phyloP scores from a whole-genome alignment of 2,329 filamentous ascomycete genomes.

The Cladosporium sp. region DNA sequence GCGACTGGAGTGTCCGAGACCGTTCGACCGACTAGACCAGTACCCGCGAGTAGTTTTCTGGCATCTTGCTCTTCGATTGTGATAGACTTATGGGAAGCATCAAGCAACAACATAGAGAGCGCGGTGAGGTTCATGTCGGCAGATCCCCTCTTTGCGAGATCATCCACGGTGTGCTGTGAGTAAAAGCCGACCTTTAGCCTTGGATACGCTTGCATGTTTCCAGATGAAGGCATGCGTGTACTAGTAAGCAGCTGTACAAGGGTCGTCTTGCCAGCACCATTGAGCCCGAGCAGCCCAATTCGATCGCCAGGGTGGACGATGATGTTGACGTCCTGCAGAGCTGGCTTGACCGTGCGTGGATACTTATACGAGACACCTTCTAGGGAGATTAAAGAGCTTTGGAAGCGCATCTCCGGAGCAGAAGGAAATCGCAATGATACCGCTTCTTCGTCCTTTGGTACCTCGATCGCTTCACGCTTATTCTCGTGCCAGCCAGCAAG shows the following conservation, averaged over 20 bases:
- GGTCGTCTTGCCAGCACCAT: constrained; percentile 81
- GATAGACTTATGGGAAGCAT: constrained; percentile 6
- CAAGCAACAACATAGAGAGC: constrained; percentile 55
- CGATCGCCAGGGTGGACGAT: constrained; percentile 73
- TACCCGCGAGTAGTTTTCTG: constrained; percentile 65
- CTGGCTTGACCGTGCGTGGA: constrained; percentile 41
- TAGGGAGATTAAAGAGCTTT: constrained; percentile 70
- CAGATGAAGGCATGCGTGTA: constrained; percentile 59
- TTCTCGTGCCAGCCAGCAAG: constrained; percentile 62
- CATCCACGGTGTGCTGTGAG: constrained; percentile 76
- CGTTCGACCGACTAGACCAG: constrained; percentile 70
- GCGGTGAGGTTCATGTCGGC: constrained; percentile 59
- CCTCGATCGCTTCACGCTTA: constrained; percentile 67
- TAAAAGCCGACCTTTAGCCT: constrained; percentile 74
- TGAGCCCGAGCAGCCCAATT: constrained; percentile 74
- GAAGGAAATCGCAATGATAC: constrained; percentile 53
- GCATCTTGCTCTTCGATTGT: constrained; percentile 63
- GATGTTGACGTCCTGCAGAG: constrained; percentile 66
- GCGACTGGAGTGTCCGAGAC: constrained; percentile 72
- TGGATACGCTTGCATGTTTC: constrained; percentile 66
- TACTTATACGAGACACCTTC: constrained; percentile 72
- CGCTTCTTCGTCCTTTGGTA: constrained; percentile 58
- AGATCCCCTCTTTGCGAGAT: constrained; percentile 51
- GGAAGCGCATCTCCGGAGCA: constrained; percentile 61
- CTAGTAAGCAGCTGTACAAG: constrained; percentile 71